Evolutionary conservation across 163 green algal genomes (phyloP).

Genomic region (Volvox carteri): DNA sequence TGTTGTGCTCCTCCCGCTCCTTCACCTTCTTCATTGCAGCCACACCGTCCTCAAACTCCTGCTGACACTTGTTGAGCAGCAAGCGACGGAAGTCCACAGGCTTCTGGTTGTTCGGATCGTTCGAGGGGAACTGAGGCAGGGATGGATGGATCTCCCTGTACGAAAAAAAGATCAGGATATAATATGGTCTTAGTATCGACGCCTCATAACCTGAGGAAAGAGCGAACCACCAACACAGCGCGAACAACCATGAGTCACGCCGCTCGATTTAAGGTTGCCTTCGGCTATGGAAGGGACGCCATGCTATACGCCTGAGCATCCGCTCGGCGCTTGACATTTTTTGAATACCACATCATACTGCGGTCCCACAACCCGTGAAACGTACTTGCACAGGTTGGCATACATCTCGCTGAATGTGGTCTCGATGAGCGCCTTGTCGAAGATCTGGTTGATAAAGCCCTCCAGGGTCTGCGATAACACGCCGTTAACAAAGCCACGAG

Average conservation of each 20-base stretch:
- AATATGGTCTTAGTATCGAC: too few species aligned
- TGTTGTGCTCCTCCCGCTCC: slow-evolving; percentile 68
- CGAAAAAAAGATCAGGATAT: not conserved
- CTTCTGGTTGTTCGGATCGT: slow-evolving; percentile 61
- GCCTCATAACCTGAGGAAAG: too few species aligned
- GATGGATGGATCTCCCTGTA: slow-evolving; percentile 52
- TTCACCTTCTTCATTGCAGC: slow-evolving; percentile 83
- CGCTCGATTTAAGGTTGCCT: too few species aligned
- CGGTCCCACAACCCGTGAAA: too few species aligned
- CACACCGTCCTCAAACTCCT: slow-evolving; percentile 89
- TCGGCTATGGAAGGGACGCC: too few species aligned
- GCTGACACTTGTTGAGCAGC: slow-evolving; percentile 95
- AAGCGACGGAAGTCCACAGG: slow-evolving; percentile 88
- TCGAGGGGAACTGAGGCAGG: slow-evolving; percentile 30
- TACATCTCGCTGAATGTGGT: slow-evolving; percentile 97
- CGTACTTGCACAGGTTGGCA: slow-evolving; percentile 82
- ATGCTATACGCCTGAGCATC: too few species aligned
- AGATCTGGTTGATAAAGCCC: slow-evolving; percentile 73
- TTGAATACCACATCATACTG: too few species aligned
- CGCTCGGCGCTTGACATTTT: too few species aligned
- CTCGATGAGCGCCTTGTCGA: slow-evolving; percentile 94
- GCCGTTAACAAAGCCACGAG: too few species aligned
- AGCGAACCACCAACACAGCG: too few species aligned
- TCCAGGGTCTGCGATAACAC: slow-evolving; percentile 63
- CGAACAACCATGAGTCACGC: too few species aligned